Evolutionary conservation across 352 stramenopile species (phyloP).

Genomic region (Halophytophthora polymorphica): DNA sequence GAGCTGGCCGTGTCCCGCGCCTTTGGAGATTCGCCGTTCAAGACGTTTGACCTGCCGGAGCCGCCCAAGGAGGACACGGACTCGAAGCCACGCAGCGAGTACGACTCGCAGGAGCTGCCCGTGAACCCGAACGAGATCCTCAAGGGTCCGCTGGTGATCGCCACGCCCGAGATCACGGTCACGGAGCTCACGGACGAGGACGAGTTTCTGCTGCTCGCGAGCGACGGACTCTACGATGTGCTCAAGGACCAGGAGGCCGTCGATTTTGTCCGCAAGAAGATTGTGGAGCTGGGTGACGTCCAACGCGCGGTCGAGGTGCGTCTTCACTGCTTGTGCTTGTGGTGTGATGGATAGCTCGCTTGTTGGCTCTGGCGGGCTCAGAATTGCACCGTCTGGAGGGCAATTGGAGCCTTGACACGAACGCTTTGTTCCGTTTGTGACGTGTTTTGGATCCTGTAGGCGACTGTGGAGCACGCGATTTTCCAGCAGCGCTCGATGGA

Average conservation of each 20-base stretch:
- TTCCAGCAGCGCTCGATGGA: conserved; percentile 83
- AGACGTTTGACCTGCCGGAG: conserved; percentile 82
- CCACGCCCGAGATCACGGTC: conserved; percentile 71
- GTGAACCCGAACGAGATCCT: conserved; percentile 86
- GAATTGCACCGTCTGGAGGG: neutral
- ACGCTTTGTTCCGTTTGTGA: conserved; percentile 4
- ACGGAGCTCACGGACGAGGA: conserved; percentile 71
- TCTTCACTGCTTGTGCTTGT: conserved; percentile 1
- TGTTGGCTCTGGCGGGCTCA: too few relatives aligned
- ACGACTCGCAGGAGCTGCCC: conserved; percentile 70
- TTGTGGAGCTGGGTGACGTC: conserved; percentile 64
- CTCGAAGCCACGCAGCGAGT: conserved; percentile 61
- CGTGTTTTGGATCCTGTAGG: conserved; percentile 25
- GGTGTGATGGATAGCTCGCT: neutral
- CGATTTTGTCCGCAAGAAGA: conserved; percentile 71
- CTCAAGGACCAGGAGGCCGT: conserved; percentile 82
- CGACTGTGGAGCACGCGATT: conserved; percentile 75
- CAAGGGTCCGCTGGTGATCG: conserved; percentile 78
- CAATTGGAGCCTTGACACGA: neutral
- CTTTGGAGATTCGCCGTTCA: conserved; percentile 95
- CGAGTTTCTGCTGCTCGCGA: conserved; percentile 78
- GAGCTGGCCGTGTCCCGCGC: conserved; percentile 79
- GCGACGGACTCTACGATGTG: conserved; percentile 81
- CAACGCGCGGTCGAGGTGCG: conserved; percentile 75
- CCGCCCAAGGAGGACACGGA: conserved; percentile 33